These are phyloP conservation scores for Protomyces lactucae-debilis DNA, from an alignment of 1,139 yeast species.

Conservation along the genomic window DNA sequence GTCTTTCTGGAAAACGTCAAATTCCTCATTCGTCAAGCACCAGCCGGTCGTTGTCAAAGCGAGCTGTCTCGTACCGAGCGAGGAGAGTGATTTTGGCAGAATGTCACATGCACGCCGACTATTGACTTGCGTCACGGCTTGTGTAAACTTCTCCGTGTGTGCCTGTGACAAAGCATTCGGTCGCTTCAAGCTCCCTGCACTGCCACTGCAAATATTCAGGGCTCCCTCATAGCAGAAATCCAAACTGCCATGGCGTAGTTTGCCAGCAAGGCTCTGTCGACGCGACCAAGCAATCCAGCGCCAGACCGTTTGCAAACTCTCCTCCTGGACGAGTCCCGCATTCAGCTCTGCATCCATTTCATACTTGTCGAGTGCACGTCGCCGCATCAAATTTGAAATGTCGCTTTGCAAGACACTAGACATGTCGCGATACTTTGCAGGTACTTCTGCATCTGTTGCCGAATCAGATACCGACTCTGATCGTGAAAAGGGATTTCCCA, in stretches of 20 bases:
- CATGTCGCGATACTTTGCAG: constrained; percentile 25
- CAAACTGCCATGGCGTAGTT: constrained; percentile 60
- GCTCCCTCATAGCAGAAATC: constrained; percentile 89
- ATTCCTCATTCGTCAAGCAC: constrained; percentile 73
- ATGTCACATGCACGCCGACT: constrained; percentile 34
- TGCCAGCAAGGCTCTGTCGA: constrained; percentile 47
- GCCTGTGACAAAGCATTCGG: constrained; percentile 31
- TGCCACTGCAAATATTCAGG: constrained; percentile 83
- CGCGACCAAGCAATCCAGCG: constrained; percentile 67
- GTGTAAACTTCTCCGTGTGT: neutral
- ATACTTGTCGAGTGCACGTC: constrained; percentile 68
- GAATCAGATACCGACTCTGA: neutral
- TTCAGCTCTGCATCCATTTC: constrained; percentile 66
- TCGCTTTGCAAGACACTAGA: constrained; percentile 50
- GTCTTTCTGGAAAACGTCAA: constrained; percentile 61
- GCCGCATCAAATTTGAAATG: constrained; percentile 52
- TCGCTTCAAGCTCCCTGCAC: constrained; percentile 35
- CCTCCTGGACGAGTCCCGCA: constrained; percentile 57
- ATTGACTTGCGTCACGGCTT: constrained; percentile 29
- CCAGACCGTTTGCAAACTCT: constrained; percentile 75
- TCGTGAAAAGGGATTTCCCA: neutral
- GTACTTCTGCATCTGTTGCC: neutral
- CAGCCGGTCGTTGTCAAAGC: constrained; percentile 87
- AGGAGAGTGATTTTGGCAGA: constrained; percentile 29
- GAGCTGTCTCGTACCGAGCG: constrained; percentile 55